Evolutionary conservation across 305 asterid species (phyloP), one percentile per base, ranked within the genome.

Genomic region (Rubia peregrina): DNA sequence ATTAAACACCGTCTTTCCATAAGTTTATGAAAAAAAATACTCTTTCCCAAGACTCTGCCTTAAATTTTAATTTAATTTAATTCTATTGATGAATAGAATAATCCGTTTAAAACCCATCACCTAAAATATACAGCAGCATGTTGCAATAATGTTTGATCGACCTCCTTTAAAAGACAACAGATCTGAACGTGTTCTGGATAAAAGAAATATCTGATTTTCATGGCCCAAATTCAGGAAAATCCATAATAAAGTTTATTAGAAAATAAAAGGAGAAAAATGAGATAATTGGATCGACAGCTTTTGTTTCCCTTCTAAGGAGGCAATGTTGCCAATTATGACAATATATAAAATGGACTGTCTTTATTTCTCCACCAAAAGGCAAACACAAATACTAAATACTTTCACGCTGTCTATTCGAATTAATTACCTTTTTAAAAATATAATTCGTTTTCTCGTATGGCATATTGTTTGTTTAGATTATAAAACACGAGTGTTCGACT

Each of bases 301-400:
- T 40, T 60, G 51, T 22, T 42, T 16, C 24, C 33, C 62, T 24
- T 26, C 48, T 21, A 22, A 57, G 14, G 24, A 57, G 26, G 42
- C 40, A 72, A 61, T 5, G 24, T 72, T 16, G 16, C 53, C 22
- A 41, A 56, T 43, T 65, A 49, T 40, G 21, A 38, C 46, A 55
- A 26, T 75, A 46, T 55, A 41, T 22, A 43, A 64, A 70, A 68
- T 22, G 30, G 61, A 42, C 75, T 75, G 46, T 63, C 71, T 65
- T 17, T 30, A 61, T 61, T 61, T 61, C 19, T 61, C 43, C 65
- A 13, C 17, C 9, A 61, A 61, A 61, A 14, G 43, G 41, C 65
- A 60, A 60, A 60, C 65, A 60, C 40, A 59, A 9, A 59, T 24
- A 24, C 12, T 5, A 0, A 14, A 3, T 22, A 59, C 38, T 1